Base-by-base conservation (phyloP, 768 basidiomycete genomes). In the Psilocybe cyanescens region DNA sequence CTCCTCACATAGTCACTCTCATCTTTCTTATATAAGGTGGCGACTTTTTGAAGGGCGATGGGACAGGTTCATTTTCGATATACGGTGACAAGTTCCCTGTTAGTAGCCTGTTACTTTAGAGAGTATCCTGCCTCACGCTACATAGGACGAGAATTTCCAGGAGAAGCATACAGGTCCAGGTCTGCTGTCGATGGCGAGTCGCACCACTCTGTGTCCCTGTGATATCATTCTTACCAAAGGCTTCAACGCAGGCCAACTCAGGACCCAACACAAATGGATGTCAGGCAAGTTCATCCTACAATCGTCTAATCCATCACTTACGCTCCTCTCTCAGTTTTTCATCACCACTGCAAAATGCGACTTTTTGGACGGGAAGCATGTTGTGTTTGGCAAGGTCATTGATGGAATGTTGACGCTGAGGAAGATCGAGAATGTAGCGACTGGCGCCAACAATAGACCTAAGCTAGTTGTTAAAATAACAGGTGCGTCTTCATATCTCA, bases 341-440 rank as follows among this genome's bases (percentile, higher is more conserved):
- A 89, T 99, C 71, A 99, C 97, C 0, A 95, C 94, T 1, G 93
- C 88, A 8, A 91, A 92, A 67, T 97, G 96, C 65, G 94, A 96
- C 63, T 99, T 99, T 76, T 85, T 99, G 47, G 96, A 99, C 71
- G 93, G 88, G 65, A 94, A 96, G 74, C 95, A 97, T 71, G 91
- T 95, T 67, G 94, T 96, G 1, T 97, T 97, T 68, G 95, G 95
- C 5, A 88, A 84, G 65, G 91, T 97, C 37, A 85, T 93, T 63
- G 94, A 97, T 59, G 94, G 94, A 28, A 93, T 99, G 91, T 85
- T 99, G 61, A 97, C 95, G 3, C 81, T 99, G 54, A 83, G 97
- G 65, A 99, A 98, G 74, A 93, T 99, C 58, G 97, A 99, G 78
- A 94, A 95, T 65, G 94, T 98, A 0, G 86, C 95, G 8, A 98